Evolutionary conservation across 768 basidiomycete species (phyloP).

Genomic region (Psilocybe cyanescens): DNA sequence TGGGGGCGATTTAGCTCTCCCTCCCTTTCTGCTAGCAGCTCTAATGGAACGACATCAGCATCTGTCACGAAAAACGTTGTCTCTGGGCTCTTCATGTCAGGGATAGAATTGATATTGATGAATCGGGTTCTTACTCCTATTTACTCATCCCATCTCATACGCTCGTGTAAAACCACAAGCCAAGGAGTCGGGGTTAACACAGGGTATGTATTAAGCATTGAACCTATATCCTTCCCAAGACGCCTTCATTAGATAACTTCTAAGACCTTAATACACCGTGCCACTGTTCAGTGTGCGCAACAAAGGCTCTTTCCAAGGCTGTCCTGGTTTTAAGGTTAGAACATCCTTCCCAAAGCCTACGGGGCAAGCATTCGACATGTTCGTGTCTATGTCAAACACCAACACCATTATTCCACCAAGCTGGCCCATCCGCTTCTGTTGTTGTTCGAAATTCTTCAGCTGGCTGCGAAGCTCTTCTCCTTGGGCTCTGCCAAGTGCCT

Average conservation of each 20-base stretch:
- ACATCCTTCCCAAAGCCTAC: constrained; percentile 2
- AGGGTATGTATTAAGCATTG: no score
- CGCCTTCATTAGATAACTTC: no score
- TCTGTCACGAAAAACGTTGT: neutral
- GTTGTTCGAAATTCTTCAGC: neutral
- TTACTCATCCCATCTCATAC: no score
- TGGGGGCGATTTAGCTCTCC: neutral
- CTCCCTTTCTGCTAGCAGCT: neutral
- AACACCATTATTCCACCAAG: constrained; percentile 4
- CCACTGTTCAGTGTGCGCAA: neutral
- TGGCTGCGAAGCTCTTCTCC: neutral
- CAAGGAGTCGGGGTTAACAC: no score
- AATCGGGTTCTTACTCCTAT: neutral
- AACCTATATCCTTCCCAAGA: no score
- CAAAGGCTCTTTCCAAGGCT: constrained; percentile 1
- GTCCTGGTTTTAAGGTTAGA: neutral
- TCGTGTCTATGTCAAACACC: neutral
- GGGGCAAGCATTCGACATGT: constrained; percentile 1
- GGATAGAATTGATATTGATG: constrained; percentile 1
- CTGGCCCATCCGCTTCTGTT: neutral
- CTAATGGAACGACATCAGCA: neutral
- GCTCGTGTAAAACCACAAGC: no score
- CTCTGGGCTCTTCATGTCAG: neutral
- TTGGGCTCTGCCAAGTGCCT: neutral
- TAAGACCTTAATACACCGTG: no score